phyloP scores from a whole-genome alignment of 352 stramenopile genomes.

The Halophytophthora polymorphica region DNA sequence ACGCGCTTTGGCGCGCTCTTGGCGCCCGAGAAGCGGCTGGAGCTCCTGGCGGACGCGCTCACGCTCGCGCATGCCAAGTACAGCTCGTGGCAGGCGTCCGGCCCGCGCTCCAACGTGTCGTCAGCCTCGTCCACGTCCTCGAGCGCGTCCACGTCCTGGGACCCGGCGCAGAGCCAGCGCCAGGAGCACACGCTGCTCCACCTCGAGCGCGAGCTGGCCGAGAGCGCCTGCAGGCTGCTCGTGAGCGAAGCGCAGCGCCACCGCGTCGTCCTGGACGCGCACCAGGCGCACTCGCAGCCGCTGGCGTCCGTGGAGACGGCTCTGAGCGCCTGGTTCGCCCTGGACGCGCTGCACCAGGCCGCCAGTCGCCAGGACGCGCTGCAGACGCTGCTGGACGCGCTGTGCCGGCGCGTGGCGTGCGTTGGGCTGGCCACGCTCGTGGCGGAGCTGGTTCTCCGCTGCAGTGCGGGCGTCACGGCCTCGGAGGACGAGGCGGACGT shows the following conservation, averaged over 20 bases:
- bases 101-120: constrained; percentile 24
- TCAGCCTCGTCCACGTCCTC: constrained; percentile 28
- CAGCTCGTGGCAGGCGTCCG: constrained; percentile 30
- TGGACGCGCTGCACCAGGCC: constrained; percentile 23
- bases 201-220: constrained; percentile 33
- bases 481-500: constrained; percentile 8
- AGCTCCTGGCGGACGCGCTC: constrained; percentile 46
- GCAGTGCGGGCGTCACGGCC: constrained; percentile 12
- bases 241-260: constrained; percentile 21
- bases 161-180: constrained; percentile 23
- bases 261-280: constrained; percentile 5
- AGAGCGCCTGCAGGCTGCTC: constrained; percentile 28
- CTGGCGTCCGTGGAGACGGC: constrained; percentile 9
- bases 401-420: constrained; percentile 20
- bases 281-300: not conserved
- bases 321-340: constrained; percentile 25
- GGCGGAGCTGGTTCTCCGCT: constrained; percentile 28
- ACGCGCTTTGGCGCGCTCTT: constrained; percentile 39
- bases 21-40: constrained; percentile 40
- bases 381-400: constrained; percentile 13
- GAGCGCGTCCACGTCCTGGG: constrained; percentile 23
- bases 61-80: constrained; percentile 43
- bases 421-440: constrained; percentile 27
- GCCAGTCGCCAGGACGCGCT: constrained; percentile 13
- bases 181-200: constrained; percentile 36